Conservation (phyloP, 495 filamentous ascomycete species). For the Neurospora sp. region DNA sequence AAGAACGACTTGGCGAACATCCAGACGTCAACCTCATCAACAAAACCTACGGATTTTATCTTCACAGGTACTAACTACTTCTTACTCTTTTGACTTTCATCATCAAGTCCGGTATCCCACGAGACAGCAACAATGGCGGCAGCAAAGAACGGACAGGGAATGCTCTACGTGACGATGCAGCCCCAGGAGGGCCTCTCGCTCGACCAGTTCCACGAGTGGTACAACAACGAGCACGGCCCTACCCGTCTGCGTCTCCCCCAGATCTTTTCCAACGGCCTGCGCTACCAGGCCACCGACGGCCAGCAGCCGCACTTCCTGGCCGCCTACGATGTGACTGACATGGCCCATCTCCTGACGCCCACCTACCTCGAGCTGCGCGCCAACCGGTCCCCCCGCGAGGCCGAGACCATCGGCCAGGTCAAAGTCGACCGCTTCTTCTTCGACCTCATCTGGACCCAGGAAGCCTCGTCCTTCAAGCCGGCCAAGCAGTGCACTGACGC, state of each 20-base stretch:
- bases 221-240: constrained; percentile 82
- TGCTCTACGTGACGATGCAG: constrained; percentile 74
- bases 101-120: background rate
- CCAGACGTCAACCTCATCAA: background rate
- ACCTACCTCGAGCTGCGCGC: constrained; percentile 59
- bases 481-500: constrained; percentile 50
- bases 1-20: background rate
- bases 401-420: constrained; percentile 65
- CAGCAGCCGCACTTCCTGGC: constrained; percentile 60
- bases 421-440: constrained; percentile 59
- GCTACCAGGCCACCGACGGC: constrained; percentile 59
- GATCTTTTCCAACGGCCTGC: constrained; percentile 65
- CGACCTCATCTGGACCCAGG: constrained; percentile 47
- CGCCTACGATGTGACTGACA: constrained; percentile 68
- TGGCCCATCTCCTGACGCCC: constrained; percentile 53
- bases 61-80: background rate
- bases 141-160: constrained; percentile 35
- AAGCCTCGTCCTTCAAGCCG: constrained; percentile 41
- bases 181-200: constrained; percentile 51
- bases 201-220: constrained; percentile 79
- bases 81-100: background rate
- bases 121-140: constrained; percentile 15
- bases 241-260: constrained; percentile 58
- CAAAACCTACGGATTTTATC: background rate
- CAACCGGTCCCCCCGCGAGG: constrained; percentile 63